Percentiles rank a stretch among this genome's conserved stretches.
These are phyloP conservation scores for Trypanosoma scelopori DNA, from an alignment of 208 protist species.

Conservation along the genomic window DNA sequence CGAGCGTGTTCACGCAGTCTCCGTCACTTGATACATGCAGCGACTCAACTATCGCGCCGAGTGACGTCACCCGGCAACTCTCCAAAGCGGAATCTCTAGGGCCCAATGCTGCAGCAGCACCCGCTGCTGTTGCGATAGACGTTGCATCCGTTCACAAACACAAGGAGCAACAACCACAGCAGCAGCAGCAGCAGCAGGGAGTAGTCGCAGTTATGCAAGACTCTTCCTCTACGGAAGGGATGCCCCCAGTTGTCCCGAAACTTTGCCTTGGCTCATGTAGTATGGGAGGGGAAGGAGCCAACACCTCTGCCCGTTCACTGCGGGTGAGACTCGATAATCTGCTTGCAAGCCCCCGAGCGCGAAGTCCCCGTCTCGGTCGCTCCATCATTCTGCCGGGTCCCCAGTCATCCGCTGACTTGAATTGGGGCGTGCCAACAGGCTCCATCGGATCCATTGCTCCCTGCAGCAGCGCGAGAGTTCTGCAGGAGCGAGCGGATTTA, in stretches of 20 bases:
- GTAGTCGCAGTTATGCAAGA: too few species aligned
- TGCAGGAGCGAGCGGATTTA: slow-evolving; percentile 15
- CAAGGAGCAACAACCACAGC: background rate
- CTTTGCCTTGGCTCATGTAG: background rate
- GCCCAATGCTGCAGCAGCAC: background rate
- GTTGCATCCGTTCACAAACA: background rate
- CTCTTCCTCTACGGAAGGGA: background rate
- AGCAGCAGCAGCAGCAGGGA: background rate
- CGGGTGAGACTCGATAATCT: background rate
- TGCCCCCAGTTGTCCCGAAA: background rate
- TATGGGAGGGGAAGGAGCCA: background rate
- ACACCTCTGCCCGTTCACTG: background rate
- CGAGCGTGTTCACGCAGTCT: too few species aligned
- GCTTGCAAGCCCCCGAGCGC: background rate
- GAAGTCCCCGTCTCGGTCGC: slow-evolving; percentile 12
- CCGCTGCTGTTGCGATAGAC: too few species aligned
- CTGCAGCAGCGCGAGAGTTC: background rate
- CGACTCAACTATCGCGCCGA: slow-evolving; percentile 2
- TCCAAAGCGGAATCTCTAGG: too few species aligned
- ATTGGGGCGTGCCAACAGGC: too few species aligned
- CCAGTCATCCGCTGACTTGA: background rate
- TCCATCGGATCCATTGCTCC: too few species aligned
- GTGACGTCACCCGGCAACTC: too few species aligned
- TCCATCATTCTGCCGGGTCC: background rate
- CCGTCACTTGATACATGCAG: background rate